Percentiles rank a stretch among this genome's conserved stretches.
Evolutionary conservation across 1,139 yeast species (phyloP).

Genomic region (Nakaseomyces bracarensis): DNA sequence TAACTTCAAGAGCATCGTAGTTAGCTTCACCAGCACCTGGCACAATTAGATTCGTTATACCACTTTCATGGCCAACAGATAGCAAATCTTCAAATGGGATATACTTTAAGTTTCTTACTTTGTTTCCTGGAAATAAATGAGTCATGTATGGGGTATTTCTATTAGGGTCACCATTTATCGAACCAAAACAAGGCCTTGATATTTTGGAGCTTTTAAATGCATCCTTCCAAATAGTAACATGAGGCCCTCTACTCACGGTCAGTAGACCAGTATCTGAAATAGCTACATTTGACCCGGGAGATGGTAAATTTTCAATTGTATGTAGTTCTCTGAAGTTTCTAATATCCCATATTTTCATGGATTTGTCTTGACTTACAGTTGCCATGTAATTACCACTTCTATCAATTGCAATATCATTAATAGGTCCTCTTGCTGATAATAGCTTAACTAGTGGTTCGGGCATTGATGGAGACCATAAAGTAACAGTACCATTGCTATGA

Average conservation of each 20-base stretch:
- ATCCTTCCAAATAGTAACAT: constrained; percentile 83
- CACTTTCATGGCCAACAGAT: constrained; percentile 76
- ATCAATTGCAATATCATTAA: constrained; percentile 76
- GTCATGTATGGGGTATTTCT: constrained; percentile 79
- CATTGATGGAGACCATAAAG: constrained; percentile 91
- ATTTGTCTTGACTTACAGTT: constrained; percentile 79
- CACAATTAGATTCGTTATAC: constrained; percentile 70
- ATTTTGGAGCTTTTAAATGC: constrained; percentile 41
- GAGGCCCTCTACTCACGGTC: constrained; percentile 91
- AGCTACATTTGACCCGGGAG: constrained; percentile 73
- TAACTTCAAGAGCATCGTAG: constrained; percentile 85
- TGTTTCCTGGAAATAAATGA: constrained; percentile 74
- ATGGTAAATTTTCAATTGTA: constrained; percentile 55
- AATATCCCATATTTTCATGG: constrained; percentile 87
- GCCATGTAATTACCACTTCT: constrained; percentile 95
- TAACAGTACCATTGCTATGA: constrained; percentile 85
- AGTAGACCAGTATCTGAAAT: constrained; percentile 84
- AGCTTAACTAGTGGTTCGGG: constrained; percentile 78
- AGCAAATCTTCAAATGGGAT: constrained; percentile 95
- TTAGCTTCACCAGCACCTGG: constrained; percentile 99
- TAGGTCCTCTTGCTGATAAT: constrained; percentile 77
- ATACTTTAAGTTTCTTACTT: constrained; percentile 56
- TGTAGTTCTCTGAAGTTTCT: constrained; percentile 73
- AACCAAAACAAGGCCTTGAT: constrained; percentile 35
- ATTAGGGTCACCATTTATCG: constrained; percentile 29